A percentile compares a stretch with the other conserved stretches of the same genome.
Conservation (phyloP, 2,329 filamentous ascomycete genomes). For the Cercospora berteroae region DNA sequence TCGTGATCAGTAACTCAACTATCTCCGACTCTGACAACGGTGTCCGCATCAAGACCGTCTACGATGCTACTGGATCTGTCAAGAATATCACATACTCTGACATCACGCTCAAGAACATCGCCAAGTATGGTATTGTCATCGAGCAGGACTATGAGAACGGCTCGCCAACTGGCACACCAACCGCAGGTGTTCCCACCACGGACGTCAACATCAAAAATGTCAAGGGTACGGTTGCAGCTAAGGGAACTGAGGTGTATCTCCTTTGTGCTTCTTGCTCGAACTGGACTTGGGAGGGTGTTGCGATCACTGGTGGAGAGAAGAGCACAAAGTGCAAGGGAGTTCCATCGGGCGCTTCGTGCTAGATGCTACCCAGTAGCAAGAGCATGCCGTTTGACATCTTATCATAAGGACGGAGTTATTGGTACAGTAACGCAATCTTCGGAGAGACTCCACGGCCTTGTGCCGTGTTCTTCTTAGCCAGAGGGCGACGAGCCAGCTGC, state of each 20-base stretch:
- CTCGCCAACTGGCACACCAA: constrained; percentile 45
- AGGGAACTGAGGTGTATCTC: constrained; percentile 49
- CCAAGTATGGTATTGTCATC: constrained; percentile 57
- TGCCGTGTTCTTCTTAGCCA: background rate
- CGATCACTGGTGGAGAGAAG: constrained; percentile 53
- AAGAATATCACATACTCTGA: constrained; percentile 53
- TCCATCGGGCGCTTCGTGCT: constrained; percentile 36
- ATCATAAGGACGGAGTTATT: background rate
- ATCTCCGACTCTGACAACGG: constrained; percentile 56
- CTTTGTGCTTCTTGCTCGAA: constrained; percentile 54
- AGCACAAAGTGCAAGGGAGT: constrained; percentile 43
- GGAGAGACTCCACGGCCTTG: background rate
- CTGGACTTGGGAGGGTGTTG: constrained; percentile 55
- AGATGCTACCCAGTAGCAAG: background rate
- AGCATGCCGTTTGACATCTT: background rate
- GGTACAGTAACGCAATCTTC: background rate
- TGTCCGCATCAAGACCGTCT: constrained; percentile 57
- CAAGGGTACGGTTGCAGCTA: constrained; percentile 44
- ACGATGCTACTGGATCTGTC: constrained; percentile 52
- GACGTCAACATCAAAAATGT: constrained; percentile 48
- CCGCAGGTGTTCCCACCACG: constrained; percentile 56
- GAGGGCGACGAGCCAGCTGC: background rate
- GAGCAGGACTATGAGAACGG: constrained; percentile 59
- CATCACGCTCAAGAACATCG: constrained; percentile 53
- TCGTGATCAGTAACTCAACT: constrained; percentile 51